These are phyloP conservation scores for Cercospora citrullina DNA, from an alignment of 2,329 filamentous ascomycete species.

Conservation along the genomic window DNA sequence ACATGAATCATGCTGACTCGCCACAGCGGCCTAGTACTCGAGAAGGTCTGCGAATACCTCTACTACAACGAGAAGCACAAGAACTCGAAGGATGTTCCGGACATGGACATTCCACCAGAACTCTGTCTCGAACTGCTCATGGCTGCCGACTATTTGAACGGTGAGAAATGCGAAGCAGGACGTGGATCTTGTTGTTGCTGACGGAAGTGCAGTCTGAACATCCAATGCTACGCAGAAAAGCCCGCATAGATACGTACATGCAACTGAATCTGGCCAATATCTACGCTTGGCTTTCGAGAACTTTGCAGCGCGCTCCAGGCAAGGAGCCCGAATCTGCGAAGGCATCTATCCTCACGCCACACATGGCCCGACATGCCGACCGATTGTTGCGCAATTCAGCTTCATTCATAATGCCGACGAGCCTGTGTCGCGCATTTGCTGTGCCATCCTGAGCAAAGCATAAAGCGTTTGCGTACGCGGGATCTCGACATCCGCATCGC, in stretches of 20 bases:
- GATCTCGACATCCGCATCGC: slow-evolving; percentile 62
- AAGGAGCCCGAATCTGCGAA: not conserved
- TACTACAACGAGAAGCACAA: slow-evolving; percentile 77
- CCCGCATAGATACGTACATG: not conserved
- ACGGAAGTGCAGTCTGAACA: slow-evolving; percentile 1
- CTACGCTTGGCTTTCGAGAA: not conserved
- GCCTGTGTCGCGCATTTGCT: slow-evolving; percentile 48
- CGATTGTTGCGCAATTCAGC: too few species aligned
- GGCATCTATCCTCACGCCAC: not conserved
- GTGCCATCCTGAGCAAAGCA: slow-evolving; percentile 63
- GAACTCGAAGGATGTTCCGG: slow-evolving; percentile 69
- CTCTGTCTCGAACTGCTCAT: slow-evolving; percentile 75
- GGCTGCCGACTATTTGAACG: slow-evolving; percentile 74
- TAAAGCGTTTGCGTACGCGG: slow-evolving; percentile 66
- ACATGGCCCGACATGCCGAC: not conserved
- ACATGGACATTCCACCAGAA: slow-evolving; percentile 79
- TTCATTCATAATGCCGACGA: not conserved
- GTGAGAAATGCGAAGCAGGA: slow-evolving; percentile 42
- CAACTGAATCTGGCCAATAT: not conserved
- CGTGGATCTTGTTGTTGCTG: not conserved
- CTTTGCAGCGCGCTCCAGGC: not conserved
- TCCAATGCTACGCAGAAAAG: not conserved
- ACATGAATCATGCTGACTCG: slow-evolving; percentile 5
- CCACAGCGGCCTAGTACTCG: slow-evolving; percentile 67
- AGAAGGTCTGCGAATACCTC: slow-evolving; percentile 80